Evolutionary conservation across 192 early-diverging fungal species (phyloP), one percentile per base, ranked within the genome.

Genomic region (Podila epicladia): DNA sequence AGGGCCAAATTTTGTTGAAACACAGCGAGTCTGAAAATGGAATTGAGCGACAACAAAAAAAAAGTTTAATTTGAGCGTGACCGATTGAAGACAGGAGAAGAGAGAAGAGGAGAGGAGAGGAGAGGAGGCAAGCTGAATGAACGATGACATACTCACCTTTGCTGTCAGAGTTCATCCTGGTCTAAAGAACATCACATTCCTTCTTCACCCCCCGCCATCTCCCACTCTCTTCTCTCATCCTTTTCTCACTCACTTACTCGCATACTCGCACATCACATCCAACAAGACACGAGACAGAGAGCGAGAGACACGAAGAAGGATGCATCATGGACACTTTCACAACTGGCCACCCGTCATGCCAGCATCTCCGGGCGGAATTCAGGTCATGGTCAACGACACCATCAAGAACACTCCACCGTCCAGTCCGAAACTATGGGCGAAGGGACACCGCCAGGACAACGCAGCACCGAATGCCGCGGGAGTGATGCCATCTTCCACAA

Each of bases 351-450:
- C 41, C 13, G 41, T 55, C 53, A 55, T 24, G 53, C 24, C 53
- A 55, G 4, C 53, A 26, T 55, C 53, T 9, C 53, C 53, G 2
- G 53, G 53, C 8, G 53, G 20, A n/a, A 55, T 55, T 24, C 20
- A 9, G n/a, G 9, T 26, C 5, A 55, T 55, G 53, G 53, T 24
- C 9, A 55, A 26, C 0, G 53, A 55, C 22, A 55, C 53, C 53
- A 2, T 55, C 24, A 6, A 55, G n/a, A 55, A 17, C 13, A 45
- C 41, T 15, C 41, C 41, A 3, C 41, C 41, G 12, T 45, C 53
- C n/a, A 55, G 53, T 11, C 45, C 64, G 28, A 48, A 65, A 64
- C 24, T 20, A 45, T 65, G 64, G 48, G 20, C 41, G 3, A 50
- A 11, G 29, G 37, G 29, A 5, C 68, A 6, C 7, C 69, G 9